phyloP scores from a whole-genome alignment of 2,329 filamentous ascomycete genomes.

The Trichoderma sp. region DNA sequence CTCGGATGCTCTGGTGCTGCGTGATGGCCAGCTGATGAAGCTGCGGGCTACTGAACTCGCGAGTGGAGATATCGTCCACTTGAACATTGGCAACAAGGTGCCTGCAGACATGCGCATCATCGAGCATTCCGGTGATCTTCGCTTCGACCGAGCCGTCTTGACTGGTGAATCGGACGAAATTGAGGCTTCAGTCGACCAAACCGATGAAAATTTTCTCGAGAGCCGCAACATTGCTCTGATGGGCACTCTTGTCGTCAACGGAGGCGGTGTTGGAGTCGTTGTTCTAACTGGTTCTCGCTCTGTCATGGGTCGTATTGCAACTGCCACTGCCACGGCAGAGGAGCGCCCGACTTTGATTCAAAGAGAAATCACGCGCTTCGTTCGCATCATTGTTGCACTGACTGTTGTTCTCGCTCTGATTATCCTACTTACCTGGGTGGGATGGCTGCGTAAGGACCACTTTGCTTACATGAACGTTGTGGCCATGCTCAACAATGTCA shows the following conservation, averaged over 20 bases:
- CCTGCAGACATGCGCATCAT: constrained; percentile 48
- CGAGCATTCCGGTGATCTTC: constrained; percentile 41
- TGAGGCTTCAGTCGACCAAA: constrained; percentile 40
- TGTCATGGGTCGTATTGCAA: constrained; percentile 44
- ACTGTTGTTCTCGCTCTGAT: constrained; percentile 39
- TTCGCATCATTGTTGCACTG: constrained; percentile 41
- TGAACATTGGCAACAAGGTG: constrained; percentile 48
- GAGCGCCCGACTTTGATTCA: constrained; percentile 42
- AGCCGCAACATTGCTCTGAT: constrained; percentile 45
- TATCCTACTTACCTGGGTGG: constrained; percentile 47
- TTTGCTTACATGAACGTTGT: constrained; percentile 41
- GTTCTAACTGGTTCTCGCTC: constrained; percentile 40
- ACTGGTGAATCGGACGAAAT: constrained; percentile 44
- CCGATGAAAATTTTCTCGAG: constrained; percentile 43
- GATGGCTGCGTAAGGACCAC: constrained; percentile 41
- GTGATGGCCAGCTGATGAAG: constrained; percentile 42
- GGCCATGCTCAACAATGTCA: constrained; percentile 45
- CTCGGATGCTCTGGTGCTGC: constrained; percentile 42
- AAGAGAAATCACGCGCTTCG: constrained; percentile 44
- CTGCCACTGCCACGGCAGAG: constrained; percentile 37
- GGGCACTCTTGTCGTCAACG: constrained; percentile 44
- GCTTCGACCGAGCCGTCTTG: constrained; percentile 42
- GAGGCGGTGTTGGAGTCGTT: constrained; percentile 40
- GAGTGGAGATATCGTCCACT: constrained; percentile 45
- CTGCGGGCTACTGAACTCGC: constrained; percentile 45